Conservation (phyloP, 2,329 filamentous ascomycete species). For the Ophiostoma ulmi region DNA sequence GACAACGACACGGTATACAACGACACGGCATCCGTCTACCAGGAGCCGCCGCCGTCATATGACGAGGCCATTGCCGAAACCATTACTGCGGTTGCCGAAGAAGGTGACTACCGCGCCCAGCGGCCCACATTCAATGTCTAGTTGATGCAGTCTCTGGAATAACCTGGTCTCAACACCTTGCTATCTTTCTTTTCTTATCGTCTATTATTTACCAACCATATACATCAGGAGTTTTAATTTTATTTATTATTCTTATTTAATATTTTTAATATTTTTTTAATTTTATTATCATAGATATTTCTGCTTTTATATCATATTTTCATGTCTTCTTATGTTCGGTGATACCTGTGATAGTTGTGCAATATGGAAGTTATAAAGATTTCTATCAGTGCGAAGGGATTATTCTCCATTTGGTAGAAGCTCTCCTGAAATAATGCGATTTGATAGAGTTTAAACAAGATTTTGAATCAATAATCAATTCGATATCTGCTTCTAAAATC, state of each 20-base stretch:
- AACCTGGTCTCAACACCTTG: background rate
- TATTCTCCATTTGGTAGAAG: too few relatives aligned
- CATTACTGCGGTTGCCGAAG: background rate
- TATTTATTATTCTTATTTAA: background rate
- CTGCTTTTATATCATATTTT: background rate
- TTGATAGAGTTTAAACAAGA: too few relatives aligned
- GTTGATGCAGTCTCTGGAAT: background rate
- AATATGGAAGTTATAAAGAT: background rate
- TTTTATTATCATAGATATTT: background rate
- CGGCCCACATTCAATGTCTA: background rate
- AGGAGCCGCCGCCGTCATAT: conserved; percentile 89
- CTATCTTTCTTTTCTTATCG: background rate
- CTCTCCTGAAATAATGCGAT: too few relatives aligned
- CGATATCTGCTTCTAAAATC: too few relatives aligned
- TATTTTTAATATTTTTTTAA: background rate
- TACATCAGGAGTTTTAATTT: background rate
- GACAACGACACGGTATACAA: conserved; percentile 28
- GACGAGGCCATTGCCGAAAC: conserved; percentile 76
- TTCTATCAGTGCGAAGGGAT: too few relatives aligned
- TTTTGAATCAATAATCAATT: too few relatives aligned
- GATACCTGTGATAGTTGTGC: background rate
- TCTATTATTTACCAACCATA: background rate
- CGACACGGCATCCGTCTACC: conserved; percentile 37
- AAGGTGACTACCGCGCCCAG: background rate
- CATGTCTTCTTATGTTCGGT: background rate